phyloP scores from a whole-genome alignment of 2,329 filamentous ascomycete genomes.

The Periconia macrospinosa region DNA sequence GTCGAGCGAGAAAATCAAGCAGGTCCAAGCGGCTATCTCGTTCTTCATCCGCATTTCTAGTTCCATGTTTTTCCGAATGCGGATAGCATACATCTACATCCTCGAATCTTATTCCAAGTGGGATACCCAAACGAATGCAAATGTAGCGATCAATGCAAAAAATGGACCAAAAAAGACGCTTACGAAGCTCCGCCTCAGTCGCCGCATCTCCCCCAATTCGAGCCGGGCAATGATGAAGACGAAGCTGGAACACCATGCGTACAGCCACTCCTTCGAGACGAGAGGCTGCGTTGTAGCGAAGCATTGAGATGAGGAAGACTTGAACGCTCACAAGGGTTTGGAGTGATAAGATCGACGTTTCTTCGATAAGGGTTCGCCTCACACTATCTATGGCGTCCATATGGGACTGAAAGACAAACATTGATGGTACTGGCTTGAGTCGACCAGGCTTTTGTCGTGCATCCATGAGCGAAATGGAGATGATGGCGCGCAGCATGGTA shows the following conservation, averaged over 20 bases:
- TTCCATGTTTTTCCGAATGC: constrained; percentile 18
- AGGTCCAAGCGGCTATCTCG: constrained; percentile 21
- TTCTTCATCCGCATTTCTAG: neutral
- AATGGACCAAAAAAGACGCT: constrained; percentile 28
- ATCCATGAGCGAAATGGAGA: constrained; percentile 25
- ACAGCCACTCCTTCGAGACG: constrained; percentile 22
- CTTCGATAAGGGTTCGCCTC: constrained; percentile 18
- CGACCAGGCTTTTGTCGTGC: constrained; percentile 16
- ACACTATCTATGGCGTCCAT: constrained; percentile 24
- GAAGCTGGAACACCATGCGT: constrained; percentile 24
- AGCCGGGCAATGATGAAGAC: constrained; percentile 19
- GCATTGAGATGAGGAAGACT: constrained; percentile 25
- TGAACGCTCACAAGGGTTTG: constrained; percentile 28
- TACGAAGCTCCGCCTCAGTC: constrained; percentile 22
- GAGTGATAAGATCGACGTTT: constrained; percentile 24
- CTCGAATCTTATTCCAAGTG: constrained; percentile 20
- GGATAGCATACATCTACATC: constrained; percentile 26
- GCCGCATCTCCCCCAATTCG: constrained; percentile 1
- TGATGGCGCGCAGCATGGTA: constrained; percentile 24
- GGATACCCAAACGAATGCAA: constrained; percentile 24
- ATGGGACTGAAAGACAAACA: constrained; percentile 20
- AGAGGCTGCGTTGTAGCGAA: constrained; percentile 28
- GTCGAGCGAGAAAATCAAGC: constrained; percentile 24
- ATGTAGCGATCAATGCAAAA: constrained; percentile 29
- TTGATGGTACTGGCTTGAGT: constrained; percentile 11